Conservation (phyloP, 2,329 filamentous ascomycete species). For the Ploettnerulaceae sp. region DNA sequence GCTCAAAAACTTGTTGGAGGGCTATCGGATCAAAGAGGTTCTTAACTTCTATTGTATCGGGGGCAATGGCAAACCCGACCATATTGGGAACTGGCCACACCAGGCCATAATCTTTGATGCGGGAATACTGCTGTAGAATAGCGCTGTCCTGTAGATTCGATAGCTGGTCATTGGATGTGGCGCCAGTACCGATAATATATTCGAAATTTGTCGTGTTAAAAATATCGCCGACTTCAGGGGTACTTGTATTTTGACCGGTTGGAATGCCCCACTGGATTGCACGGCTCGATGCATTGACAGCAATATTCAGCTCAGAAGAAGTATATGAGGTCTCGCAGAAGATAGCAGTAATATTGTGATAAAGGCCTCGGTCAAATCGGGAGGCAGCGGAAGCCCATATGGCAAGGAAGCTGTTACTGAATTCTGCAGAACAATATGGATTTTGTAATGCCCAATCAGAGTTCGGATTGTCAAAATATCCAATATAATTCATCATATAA, state of each 20-base stretch:
- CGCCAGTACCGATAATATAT: conserved; percentile 31
- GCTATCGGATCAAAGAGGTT: conserved; percentile 35
- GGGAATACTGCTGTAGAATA: conserved; percentile 23
- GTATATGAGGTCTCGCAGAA: conserved; percentile 45
- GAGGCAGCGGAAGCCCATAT: conserved; percentile 24
- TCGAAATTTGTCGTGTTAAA: conserved; percentile 41
- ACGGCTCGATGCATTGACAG: conserved; percentile 30
- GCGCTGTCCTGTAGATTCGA: conserved; percentile 18
- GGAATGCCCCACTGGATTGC: conserved; percentile 16
- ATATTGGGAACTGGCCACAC: conserved; percentile 31
- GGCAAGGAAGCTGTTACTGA: conserved; percentile 39
- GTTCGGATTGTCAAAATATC: conserved; percentile 37
- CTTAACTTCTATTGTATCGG: conserved; percentile 25
- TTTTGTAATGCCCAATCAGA: conserved; percentile 34
- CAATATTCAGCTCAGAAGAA: conserved; percentile 41
- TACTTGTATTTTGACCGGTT: too few species aligned
- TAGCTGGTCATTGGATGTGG: conserved; percentile 3
- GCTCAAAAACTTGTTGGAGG: conserved; percentile 35
- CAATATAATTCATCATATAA: conserved; percentile 36
- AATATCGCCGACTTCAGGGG: too few species aligned
- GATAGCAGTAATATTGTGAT: conserved; percentile 32
- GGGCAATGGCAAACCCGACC: conserved; percentile 37
- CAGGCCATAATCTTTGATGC: conserved; percentile 22
- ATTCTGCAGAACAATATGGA: conserved; percentile 31
- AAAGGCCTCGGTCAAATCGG: not conserved